Evolutionary conservation across 2,329 filamentous ascomycete species (phyloP), one percentile per base, ranked within the genome.

Genomic region (Geosmithia putterillii): DNA sequence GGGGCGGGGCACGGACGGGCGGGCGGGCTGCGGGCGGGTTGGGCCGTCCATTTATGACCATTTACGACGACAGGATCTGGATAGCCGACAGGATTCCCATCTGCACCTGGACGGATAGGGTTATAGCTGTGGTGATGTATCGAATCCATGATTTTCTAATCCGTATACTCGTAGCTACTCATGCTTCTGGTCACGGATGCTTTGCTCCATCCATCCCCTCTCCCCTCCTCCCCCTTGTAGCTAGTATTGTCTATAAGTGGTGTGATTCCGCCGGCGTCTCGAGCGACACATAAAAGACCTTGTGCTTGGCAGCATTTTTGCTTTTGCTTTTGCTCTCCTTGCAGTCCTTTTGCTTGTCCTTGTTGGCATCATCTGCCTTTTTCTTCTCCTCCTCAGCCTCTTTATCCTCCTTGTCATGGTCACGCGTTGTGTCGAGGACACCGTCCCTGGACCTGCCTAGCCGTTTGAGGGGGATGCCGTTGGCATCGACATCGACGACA

Each of bases 401-500:
- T 1, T 48, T 44, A 4, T 51, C 45, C 40, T 45, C 47, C 34
- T 45, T 45, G 6, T 32, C 28, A 6, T 55, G 49, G 19, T 56
- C 50, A 25, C 54, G 59, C 8, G 52, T 62, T 35, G 48, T 61
- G 38, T 64, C 59, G 2, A 61, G 54, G n/a, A 64, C 54, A 4
- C 61, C 60, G 6, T 66, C 52, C 43, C 63, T 53, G 3, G 65
- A 50, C 38, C 61, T 56, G 17, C 62, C 59, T 20, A 66, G 48
- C 45, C 59, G 57, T 51, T 66, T 64, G 22, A 72, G 52, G 0
- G 66, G 59, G 23, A 66, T 67, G 0, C 73, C 72, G 6, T 73
- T 49, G 0, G 56, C 63, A 39, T 74, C 73, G 2, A 77, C 57
- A 44, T 76, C 71, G 2, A 78, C 73, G 1, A 79, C 62, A 1